Evolutionary conservation across 148 eudicot genomes (phyloP).

Genomic region (Salicornia ramosissima): DNA sequence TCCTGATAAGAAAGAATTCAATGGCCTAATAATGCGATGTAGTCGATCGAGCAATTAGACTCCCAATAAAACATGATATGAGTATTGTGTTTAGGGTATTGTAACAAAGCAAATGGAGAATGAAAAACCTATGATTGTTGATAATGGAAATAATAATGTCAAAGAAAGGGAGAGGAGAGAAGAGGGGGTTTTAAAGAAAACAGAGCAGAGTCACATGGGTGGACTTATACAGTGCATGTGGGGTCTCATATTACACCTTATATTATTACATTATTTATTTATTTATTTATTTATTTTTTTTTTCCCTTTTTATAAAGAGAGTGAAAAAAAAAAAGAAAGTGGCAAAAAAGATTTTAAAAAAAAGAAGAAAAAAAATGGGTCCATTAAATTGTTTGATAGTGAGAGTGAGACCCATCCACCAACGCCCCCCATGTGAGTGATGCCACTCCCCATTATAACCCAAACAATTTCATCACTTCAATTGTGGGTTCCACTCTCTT

Average conservation of each 20-base stretch:
- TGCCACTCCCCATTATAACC: constrained; percentile 20
- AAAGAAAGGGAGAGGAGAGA: constrained; percentile 7
- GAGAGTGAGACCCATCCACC: constrained; percentile 23
- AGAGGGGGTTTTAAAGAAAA: neutral
- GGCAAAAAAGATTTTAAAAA: neutral
- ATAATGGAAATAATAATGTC: neutral
- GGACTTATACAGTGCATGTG: constrained; percentile 24
- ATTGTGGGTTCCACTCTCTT: constrained; percentile 11
- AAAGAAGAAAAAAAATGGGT: neutral
- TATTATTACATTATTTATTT: too few relatives aligned
- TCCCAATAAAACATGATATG: too few relatives aligned
- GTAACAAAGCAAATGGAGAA: too few relatives aligned
- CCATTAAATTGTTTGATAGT: constrained; percentile 7
- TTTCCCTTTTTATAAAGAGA: too few relatives aligned
- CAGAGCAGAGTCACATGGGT: constrained; percentile 25
- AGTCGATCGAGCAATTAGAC: too few relatives aligned
- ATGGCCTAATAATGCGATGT: too few relatives aligned
- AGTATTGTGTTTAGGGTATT: too few relatives aligned
- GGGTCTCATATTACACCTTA: constrained; percentile 9
- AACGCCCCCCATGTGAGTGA: constrained; percentile 28
- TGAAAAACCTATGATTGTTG: too few relatives aligned
- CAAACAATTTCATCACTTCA: constrained; percentile 19
- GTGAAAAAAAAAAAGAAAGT: neutral
- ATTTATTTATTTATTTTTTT: neutral
- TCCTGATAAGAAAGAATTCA: too few relatives aligned